A percentile compares a stretch with the other conserved stretches of the same genome.
Evolutionary conservation across 331 rosid genomes (phyloP).

Genomic region (Dryas integrifolia): DNA sequence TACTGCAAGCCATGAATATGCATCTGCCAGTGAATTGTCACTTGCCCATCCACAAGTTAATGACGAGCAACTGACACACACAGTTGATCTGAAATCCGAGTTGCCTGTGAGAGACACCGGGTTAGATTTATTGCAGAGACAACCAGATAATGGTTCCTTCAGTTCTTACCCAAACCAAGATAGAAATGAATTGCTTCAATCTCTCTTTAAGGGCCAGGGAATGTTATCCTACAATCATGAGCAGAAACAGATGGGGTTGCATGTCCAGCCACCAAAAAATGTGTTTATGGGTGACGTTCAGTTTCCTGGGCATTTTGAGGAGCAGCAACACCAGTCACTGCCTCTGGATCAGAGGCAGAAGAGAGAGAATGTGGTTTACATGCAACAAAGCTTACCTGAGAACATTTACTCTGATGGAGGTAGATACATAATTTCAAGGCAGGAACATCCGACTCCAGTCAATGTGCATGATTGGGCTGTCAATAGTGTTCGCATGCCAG

Average conservation of each 20-base stretch:
- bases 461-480: slow-evolving; percentile 65
- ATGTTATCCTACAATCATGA: slow-evolving; percentile 55
- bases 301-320: slow-evolving; percentile 65
- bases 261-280: slow-evolving; percentile 50
- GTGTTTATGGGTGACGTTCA: slow-evolving; percentile 50
- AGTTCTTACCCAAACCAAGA: slow-evolving; percentile 62
- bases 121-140: slow-evolving; percentile 49
- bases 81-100: slow-evolving; percentile 47
- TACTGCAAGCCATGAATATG: slow-evolving; percentile 44
- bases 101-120: slow-evolving; percentile 38
- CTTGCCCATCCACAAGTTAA: slow-evolving; percentile 45
- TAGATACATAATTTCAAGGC: slow-evolving; percentile 56
- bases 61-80: slow-evolving; percentile 38
- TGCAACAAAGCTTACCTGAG: slow-evolving; percentile 49
- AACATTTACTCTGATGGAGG: slow-evolving; percentile 61
- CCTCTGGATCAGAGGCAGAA: slow-evolving; percentile 57
- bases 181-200: slow-evolving; percentile 63
- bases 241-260: slow-evolving; percentile 57
- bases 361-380: slow-evolving; percentile 53
- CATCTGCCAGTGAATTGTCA: slow-evolving; percentile 48
- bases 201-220: slow-evolving; percentile 67
- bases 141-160: slow-evolving; percentile 48
- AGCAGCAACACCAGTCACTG: slow-evolving; percentile 51
- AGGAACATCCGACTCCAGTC: slow-evolving; percentile 47
- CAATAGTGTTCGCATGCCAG: slow-evolving; percentile 42